A percentile compares a stretch with the other conserved stretches of the same genome.
phyloP scores from a whole-genome alignment of 306 rosid genomes.

The Quercus robur region DNA sequence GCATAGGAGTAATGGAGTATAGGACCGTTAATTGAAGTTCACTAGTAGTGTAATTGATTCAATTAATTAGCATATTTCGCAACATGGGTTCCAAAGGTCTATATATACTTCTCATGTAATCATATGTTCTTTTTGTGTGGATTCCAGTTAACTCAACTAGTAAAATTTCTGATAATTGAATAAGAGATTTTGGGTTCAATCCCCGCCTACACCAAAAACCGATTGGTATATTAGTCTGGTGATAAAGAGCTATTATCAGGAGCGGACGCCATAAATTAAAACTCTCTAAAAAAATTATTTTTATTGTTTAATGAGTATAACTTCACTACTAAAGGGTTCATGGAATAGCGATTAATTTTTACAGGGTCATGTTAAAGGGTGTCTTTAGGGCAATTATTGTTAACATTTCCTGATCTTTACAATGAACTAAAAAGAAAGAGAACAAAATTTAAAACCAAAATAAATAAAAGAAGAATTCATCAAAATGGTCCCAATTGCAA shows the following conservation, averaged over 20 bases:
- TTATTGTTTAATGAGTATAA: neutral
- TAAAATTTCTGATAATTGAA: fast-evolving
- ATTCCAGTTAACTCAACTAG: fast-evolving
- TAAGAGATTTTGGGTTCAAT: fast-evolving
- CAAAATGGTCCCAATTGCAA: neutral
- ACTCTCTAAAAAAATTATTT: no score
- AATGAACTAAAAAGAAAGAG: neutral
- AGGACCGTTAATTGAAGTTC: neutral
- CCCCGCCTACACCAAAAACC: fast-evolving
- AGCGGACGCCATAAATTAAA: fast-evolving
- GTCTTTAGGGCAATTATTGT: no score
- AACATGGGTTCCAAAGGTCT: no score
- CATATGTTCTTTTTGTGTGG: neutral
- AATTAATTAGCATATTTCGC: neutral
- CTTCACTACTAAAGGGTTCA: neutral
- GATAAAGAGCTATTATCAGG: fast-evolving
- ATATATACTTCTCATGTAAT: no score
- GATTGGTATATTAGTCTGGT: fast-evolving
- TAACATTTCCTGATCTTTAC: neutral
- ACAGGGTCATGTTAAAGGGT: no score
- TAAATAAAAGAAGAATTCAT: neutral
- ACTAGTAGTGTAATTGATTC: neutral
- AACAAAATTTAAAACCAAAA: neutral
- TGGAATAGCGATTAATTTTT: neutral
- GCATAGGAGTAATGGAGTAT: no score